Conservation (phyloP, 208 protist genomes). For the Leishmania mexicana region DNA sequence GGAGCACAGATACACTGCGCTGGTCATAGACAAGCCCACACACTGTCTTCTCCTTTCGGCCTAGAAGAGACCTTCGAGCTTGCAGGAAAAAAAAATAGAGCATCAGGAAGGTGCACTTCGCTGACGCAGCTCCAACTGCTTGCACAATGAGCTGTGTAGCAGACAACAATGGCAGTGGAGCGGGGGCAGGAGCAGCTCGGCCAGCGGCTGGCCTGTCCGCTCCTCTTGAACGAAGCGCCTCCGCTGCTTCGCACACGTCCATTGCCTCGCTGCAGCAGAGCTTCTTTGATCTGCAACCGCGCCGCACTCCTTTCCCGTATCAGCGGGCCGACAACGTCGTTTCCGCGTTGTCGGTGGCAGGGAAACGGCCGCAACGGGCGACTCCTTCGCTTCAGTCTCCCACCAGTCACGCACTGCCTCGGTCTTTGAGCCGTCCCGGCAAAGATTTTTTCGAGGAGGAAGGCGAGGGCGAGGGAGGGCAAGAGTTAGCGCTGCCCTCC, state of each 20-base stretch:
- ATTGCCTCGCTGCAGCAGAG: constrained; percentile 28
- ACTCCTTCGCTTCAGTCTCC: neutral
- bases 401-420: neutral
- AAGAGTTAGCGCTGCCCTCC: neutral
- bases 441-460: constrained; percentile 25
- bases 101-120: neutral
- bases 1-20: neutral
- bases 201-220: neutral
- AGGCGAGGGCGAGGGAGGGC: neutral
- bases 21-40: neutral
- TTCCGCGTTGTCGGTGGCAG: neutral
- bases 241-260: constrained; percentile 15
- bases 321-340: neutral
- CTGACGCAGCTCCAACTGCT: neutral
- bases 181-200: neutral
- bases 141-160: neutral
- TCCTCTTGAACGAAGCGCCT: constrained; percentile 1
- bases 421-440: neutral
- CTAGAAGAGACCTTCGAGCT: neutral
- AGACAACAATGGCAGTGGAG: neutral
- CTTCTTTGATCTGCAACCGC: constrained; percentile 21
- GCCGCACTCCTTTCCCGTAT: neutral
- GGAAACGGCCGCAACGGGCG: neutral
- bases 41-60: neutral
- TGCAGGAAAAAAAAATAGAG: neutral